Percentiles rank a stretch among this genome's conserved stretches.
Conservation (phyloP, 768 basidiomycete genomes). For the Amanita exitialis region DNA sequence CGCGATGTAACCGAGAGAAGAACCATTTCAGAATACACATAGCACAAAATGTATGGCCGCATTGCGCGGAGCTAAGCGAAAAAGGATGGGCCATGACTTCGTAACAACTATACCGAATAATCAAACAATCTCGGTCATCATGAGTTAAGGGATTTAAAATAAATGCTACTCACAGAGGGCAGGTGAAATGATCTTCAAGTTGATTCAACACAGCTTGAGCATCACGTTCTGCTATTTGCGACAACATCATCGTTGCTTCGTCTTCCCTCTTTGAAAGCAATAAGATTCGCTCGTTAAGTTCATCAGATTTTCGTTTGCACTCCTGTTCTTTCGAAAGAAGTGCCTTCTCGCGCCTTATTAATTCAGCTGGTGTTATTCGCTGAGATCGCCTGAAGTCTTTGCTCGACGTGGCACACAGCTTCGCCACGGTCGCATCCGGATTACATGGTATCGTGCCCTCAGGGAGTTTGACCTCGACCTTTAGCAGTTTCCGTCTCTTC, state of each 20-base stretch:
- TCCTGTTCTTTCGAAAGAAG: conserved; percentile 30
- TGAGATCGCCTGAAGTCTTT: conserved; percentile 26
- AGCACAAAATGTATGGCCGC: conserved; percentile 64
- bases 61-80: conserved; percentile 38
- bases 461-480: background rate
- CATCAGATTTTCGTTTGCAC: conserved; percentile 22
- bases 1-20: conserved; percentile 54
- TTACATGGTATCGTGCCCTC: background rate
- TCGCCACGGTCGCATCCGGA: conserved; percentile 8
- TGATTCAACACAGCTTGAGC: conserved; percentile 33
- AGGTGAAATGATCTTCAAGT: conserved; percentile 57
- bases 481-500: conserved; percentile 7
- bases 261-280: conserved; percentile 29
- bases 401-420: conserved; percentile 12
- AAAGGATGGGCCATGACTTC: conserved; percentile 59
- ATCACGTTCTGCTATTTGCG: conserved; percentile 32
- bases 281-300: conserved; percentile 30
- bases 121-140: conserved; percentile 3
- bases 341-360: conserved; percentile 25
- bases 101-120: conserved; percentile 38
- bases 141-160: background rate
- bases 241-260: conserved; percentile 28
- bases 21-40: conserved; percentile 60
- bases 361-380: conserved; percentile 29
- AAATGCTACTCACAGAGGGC: conserved; percentile 38